These are phyloP conservation scores for Fusarium pseudoanthophilum DNA, from an alignment of 2,329 filamentous ascomycete genomes.

Conservation along the genomic window DNA sequence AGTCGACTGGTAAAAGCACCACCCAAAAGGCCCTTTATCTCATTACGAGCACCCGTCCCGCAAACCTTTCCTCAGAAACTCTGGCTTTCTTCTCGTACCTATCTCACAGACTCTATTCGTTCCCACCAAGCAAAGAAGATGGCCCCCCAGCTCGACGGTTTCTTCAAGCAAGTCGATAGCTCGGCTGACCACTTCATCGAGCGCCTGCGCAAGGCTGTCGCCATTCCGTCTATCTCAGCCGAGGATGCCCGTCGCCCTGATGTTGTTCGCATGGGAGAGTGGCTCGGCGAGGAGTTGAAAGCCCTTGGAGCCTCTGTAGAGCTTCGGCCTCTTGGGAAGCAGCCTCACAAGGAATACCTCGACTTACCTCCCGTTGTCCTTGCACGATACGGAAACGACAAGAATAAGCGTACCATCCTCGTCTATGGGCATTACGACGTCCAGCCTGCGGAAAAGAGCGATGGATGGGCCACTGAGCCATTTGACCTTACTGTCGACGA, in stretches of 20 bases:
- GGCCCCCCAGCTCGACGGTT: conserved; percentile 90
- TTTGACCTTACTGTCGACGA: conserved; percentile 89
- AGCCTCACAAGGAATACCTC: conserved; percentile 89
- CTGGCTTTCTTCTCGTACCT: conserved; percentile 50
- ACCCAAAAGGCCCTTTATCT: conserved; percentile 42
- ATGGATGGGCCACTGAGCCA: conserved; percentile 96
- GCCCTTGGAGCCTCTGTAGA: conserved; percentile 87
- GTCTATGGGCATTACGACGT: conserved; percentile 99
- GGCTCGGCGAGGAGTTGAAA: conserved; percentile 84
- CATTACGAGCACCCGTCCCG: conserved; percentile 34
- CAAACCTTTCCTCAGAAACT: conserved; percentile 26
- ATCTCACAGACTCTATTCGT: conserved; percentile 65
- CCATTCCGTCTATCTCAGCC: conserved; percentile 94
- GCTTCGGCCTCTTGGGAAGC: conserved; percentile 86
- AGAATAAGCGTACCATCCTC: conserved; percentile 92
- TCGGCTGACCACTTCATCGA: conserved; percentile 87
- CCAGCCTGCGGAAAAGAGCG: conserved; percentile 90
- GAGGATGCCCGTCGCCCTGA: conserved; percentile 89
- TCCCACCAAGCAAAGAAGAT: conserved; percentile 77
- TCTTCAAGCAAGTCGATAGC: conserved; percentile 90
- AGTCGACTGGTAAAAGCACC: conserved; percentile 35
- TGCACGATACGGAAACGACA: conserved; percentile 90
- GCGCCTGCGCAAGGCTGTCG: conserved; percentile 89
- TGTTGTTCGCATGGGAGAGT: conserved; percentile 97
- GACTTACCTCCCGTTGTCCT: conserved; percentile 93